Percentiles rank a stretch among this genome's conserved stretches.
Evolutionary conservation across 768 basidiomycete species (phyloP).

Genomic region (Pleurotus cornucopiae): DNA sequence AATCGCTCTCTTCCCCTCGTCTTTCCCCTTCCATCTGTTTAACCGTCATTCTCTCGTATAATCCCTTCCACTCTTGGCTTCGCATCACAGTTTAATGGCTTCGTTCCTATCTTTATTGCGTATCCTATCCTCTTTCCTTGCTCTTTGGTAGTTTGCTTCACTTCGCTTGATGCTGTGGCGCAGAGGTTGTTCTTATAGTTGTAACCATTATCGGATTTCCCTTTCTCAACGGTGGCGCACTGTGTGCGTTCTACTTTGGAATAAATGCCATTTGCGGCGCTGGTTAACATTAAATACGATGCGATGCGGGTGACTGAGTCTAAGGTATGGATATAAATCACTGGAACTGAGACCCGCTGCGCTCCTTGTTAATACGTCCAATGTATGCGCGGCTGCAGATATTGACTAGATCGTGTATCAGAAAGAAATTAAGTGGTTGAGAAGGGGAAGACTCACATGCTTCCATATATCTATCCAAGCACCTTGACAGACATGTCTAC

Average conservation of each 20-base stretch:
- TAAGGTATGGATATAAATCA: not conserved
- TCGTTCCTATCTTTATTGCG: conserved; percentile 5
- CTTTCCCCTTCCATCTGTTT: not conserved
- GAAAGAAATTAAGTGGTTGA: not conserved
- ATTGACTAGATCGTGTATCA: conserved; percentile 49
- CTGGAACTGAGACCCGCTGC: conserved; percentile 23
- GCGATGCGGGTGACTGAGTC: not conserved
- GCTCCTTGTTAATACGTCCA: conserved; percentile 51
- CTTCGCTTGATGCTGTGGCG: conserved; percentile 8
- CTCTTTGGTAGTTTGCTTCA: conserved; percentile 8
- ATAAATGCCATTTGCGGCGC: conserved; percentile 2
- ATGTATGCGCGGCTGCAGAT: conserved; percentile 71
- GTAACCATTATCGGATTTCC: conserved; percentile 1
- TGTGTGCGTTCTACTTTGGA: conserved; percentile 4
- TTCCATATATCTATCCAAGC: conserved; percentile 81
- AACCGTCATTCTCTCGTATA: not conserved
- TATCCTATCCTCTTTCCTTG: conserved; percentile 7
- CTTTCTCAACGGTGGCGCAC: conserved; percentile 8
- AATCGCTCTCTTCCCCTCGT: not conserved
- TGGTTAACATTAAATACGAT: not conserved
- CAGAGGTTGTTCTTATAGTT: conserved; percentile 10
- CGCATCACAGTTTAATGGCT: conserved; percentile 2
- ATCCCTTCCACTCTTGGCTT: not conserved
- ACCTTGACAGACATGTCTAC: conserved; percentile 74
- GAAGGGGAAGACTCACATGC: conserved; percentile 54